Percentiles rank a stretch among this genome's conserved stretches.
These are phyloP conservation scores for Holtermannia corniformis DNA, from an alignment of 768 basidiomycete genomes.

Conservation along the genomic window DNA sequence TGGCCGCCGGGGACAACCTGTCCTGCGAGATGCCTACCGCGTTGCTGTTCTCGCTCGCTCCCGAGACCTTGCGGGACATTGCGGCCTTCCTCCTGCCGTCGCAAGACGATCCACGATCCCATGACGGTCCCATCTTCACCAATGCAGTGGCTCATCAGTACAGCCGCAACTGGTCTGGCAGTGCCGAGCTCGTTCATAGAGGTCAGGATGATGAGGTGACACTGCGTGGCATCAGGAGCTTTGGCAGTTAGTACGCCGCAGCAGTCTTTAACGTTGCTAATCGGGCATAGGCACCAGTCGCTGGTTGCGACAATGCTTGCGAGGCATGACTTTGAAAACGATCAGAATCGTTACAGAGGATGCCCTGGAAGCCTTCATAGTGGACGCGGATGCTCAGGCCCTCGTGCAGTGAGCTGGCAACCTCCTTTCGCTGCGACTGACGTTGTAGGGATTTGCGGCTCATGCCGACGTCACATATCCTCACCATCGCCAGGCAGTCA, in stretches of 20 bases:
- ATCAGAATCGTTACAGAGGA: not conserved
- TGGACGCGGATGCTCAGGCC: not conserved
- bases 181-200: not conserved
- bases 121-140: not conserved
- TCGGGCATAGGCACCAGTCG: not conserved
- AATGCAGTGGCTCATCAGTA: not conserved
- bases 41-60: not conserved
- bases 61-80: conserved; percentile 1
- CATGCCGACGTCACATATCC: not conserved
- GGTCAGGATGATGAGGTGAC: not conserved
- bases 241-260: not conserved
- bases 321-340: not conserved
- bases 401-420: not conserved
- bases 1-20: not conserved
- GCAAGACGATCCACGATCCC: not conserved
- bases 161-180: not conserved
- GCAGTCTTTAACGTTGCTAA: not conserved
- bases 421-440: not conserved
- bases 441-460: not conserved
- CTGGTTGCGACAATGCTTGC: not conserved
- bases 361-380: not conserved
- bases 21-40: not conserved
- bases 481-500: not conserved
- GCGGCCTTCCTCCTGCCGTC: not conserved
- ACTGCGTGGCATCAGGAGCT: not conserved